phyloP scores from a whole-genome alignment of 768 basidiomycete genomes.

The Mycena crocata region DNA sequence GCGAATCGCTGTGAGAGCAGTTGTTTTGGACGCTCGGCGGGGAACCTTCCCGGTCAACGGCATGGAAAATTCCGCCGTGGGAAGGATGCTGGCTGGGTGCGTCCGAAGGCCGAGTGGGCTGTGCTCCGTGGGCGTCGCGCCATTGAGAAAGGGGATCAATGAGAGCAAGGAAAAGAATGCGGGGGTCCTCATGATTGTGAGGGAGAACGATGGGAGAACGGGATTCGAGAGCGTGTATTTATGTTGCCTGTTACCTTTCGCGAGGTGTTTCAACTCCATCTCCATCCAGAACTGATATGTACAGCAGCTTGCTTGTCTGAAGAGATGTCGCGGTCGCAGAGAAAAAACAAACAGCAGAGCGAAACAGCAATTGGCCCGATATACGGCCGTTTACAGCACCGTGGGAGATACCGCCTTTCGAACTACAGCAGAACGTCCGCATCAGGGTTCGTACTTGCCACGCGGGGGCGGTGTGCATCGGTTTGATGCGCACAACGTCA shows the following conservation, averaged over 20 bases:
- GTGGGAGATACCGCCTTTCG: no score
- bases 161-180: slow-evolving; percentile 4
- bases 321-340: no score
- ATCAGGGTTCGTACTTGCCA: no score
- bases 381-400: no score
- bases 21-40: neutral
- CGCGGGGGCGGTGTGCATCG: no score
- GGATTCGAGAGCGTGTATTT: neutral
- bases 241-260: neutral
- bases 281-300: no score
- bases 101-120: neutral
- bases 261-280: no score
- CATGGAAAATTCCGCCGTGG: neutral
- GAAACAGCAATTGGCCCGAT: no score
- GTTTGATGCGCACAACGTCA: no score
- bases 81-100: neutral
- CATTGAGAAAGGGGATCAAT: neutral
- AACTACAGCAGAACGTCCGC: no score
- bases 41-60: neutral
- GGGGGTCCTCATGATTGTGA: neutral
- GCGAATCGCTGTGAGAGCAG: neutral
- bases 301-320: no score
- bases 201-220: neutral
- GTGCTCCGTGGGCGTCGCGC: neutral
- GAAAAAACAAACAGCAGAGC: no score